phyloP scores from a whole-genome alignment of 164 flowering plant genomes.

The Vitis rupestris region DNA sequence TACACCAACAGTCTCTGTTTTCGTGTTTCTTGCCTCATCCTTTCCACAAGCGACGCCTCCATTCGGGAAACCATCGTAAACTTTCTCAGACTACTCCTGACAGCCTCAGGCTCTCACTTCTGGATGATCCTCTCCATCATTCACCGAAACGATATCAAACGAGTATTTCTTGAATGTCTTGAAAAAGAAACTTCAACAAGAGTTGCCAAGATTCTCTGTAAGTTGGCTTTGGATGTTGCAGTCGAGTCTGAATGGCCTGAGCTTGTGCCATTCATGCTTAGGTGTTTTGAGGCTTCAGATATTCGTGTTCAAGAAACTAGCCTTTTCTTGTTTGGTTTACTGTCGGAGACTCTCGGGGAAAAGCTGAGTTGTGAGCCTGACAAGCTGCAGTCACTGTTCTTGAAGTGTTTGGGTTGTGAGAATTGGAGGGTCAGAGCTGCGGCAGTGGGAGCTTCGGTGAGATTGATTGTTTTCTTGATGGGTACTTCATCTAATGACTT shows the following conservation, averaged over 20 bases:
- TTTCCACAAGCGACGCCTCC: too few species aligned
- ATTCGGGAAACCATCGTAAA: too few species aligned
- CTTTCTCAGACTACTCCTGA: too few species aligned
- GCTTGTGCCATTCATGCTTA: conserved; percentile 28
- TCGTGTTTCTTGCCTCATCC: too few species aligned
- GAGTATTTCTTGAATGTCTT: too few species aligned
- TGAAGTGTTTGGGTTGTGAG: conserved; percentile 10
- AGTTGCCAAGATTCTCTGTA: too few species aligned
- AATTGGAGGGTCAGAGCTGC: conserved; percentile 22
- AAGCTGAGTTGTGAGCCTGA: conserved; percentile 14
- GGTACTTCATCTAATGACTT: conserved; percentile 9
- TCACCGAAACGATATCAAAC: too few species aligned
- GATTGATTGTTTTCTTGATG: conserved; percentile 24
- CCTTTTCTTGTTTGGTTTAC: conserved; percentile 22
- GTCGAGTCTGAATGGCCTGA: conserved; percentile 27
- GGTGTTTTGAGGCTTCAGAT: conserved; percentile 17
- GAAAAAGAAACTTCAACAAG: too few species aligned
- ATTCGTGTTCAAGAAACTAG: conserved; percentile 17
- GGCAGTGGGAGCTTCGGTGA: conserved; percentile 25
- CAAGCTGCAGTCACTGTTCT: conserved; percentile 18
- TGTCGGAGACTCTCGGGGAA: conserved; percentile 20
- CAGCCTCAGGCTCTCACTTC: too few species aligned
- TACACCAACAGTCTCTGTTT: too few species aligned
- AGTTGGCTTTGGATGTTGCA: too few species aligned
- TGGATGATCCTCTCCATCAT: too few species aligned